Evolutionary conservation across 805 yeast genomes (phyloP).

Genomic region (Teunomyces pallodes): DNA sequence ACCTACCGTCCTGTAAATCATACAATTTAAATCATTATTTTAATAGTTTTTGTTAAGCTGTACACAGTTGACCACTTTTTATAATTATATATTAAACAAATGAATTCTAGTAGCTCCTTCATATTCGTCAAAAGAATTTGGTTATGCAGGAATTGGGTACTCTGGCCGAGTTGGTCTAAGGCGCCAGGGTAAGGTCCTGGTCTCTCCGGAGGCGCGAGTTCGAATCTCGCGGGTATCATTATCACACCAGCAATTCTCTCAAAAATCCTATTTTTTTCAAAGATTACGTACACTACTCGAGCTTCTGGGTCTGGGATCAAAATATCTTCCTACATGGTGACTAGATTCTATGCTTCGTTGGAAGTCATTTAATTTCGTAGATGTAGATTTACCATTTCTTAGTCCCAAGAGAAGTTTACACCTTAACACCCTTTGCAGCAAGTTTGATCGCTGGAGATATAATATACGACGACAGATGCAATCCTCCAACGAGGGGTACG

Average conservation of each 20-base stretch:
- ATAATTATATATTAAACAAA: no score
- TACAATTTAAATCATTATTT: no score
- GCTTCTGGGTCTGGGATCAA: no score
- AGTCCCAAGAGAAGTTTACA: neutral
- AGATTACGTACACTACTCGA: no score
- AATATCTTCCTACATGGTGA: no score
- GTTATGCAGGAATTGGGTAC: slow-evolving; percentile 16
- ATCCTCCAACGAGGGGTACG: slow-evolving; percentile 33
- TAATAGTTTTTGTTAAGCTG: no score
- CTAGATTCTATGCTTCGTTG: no score
- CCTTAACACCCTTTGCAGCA: neutral
- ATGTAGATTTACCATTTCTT: neutral
- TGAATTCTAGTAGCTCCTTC: no score
- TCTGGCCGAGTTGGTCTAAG: slow-evolving; percentile 22
- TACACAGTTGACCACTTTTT: no score
- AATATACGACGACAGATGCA: neutral
- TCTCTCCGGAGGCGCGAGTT: slow-evolving; percentile 22
- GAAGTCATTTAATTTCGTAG: no score
- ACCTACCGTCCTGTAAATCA: no score
- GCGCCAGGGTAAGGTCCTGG: slow-evolving; percentile 24
- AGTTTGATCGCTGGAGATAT: neutral
- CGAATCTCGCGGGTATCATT: slow-evolving; percentile 21
- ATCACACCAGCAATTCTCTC: slow-evolving; percentile 17
- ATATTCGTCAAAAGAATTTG: neutral
- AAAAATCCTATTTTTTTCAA: slow-evolving; percentile 10